Base-by-base conservation (phyloP, 441 rosid genomes). In the Eruca vesicaria region DNA sequence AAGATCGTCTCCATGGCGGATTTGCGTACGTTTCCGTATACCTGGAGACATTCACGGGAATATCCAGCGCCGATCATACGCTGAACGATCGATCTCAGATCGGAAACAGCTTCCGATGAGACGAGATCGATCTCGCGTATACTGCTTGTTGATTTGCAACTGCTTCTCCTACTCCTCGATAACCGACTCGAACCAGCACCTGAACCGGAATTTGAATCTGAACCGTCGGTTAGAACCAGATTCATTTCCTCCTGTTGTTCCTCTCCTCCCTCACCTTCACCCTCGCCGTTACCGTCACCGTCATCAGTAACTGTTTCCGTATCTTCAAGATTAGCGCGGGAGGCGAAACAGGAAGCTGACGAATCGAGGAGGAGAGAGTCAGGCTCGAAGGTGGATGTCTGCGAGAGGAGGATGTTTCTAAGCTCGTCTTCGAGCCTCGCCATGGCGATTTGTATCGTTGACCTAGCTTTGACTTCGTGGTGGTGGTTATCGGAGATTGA, bases 361-460 rank as follows among this genome's bases (percentile, higher is more conserved):
- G 77, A 43, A 59, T 23, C 59, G 36, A 62, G 69, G 9, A 76
- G 75, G 5, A 80, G 77, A 0, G 87, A 86, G 38, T 88, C 91
- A 9, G 84, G 70, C 16, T 89, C 94, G 21, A 93, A 55, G 6
- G 90, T 86, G 8, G 80, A 67, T 6, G 86, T 70, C 61, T 88
- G 85, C 16, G 72, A 80, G 53, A 93, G 80, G 14, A 93, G 88
- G 61, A 93, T 88, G 82, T 79, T 86, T 32, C 92, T 84, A 53
- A 93, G 90, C 92, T 93, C 98, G 55, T 90, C 98, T 81, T 93
- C 98, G n/a, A 93, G 92, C 9, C 95, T 80, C 8, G 97, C 95
- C 98, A 93, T 93, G 76, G 97, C 96, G 89, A 93, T 89, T 84
- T 93, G 95, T 73, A 90, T 81, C 7, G 88, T 62, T 19, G 84